Conservation (phyloP, 2,329 filamentous ascomycete genomes). For the Alternaria gansuensis region DNA sequence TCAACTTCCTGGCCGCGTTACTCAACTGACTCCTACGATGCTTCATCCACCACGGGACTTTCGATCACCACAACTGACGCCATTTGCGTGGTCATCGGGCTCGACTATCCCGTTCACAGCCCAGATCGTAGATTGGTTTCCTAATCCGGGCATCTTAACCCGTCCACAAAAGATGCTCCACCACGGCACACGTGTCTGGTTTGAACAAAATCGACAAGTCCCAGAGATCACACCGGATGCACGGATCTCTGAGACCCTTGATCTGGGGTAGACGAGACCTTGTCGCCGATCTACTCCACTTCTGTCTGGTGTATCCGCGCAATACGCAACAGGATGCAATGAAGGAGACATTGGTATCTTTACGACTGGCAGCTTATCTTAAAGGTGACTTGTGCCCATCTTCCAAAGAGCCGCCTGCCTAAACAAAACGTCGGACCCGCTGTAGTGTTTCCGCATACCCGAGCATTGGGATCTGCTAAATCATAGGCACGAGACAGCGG, state of each 20-base stretch:
- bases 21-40: constrained; percentile 1
- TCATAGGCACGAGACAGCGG: constrained; percentile 16
- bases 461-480: constrained; percentile 14
- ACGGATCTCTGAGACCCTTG: constrained; percentile 6
- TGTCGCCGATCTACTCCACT: constrained; percentile 26
- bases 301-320: constrained; percentile 24
- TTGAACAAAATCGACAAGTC: constrained; percentile 12
- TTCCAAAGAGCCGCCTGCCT: constrained; percentile 11
- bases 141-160: constrained; percentile 22
- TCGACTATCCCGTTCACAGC: constrained; percentile 8
- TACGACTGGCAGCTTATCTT: constrained; percentile 9
- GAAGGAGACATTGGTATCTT: neutral
- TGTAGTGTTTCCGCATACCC: constrained; percentile 22
- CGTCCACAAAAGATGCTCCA: constrained; percentile 23
- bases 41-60: neutral
- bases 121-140: constrained; percentile 20
- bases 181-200: constrained; percentile 16
- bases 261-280: constrained; percentile 15
- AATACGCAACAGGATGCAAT: neutral
- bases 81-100: constrained; percentile 5
- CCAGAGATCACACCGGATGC: constrained; percentile 5
- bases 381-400: constrained; percentile 10
- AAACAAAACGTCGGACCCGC: constrained; percentile 5
- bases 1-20: neutral
- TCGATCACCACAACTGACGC: neutral